Evolutionary conservation across 306 rosid genomes (phyloP).

Genomic region (Rosa rugosa): DNA sequence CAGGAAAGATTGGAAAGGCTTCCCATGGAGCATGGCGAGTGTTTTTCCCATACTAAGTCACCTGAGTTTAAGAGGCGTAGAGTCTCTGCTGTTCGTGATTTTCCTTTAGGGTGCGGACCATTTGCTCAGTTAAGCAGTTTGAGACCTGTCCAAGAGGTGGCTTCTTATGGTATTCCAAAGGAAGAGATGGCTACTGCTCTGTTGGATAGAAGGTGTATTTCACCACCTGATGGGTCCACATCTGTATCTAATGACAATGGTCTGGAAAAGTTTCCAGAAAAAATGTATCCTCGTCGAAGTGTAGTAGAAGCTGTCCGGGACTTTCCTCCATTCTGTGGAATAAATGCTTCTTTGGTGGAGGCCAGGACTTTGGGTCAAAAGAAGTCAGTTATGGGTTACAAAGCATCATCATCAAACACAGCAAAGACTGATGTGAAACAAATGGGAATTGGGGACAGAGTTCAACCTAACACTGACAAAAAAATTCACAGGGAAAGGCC

Average conservation of each 20-base stretch:
- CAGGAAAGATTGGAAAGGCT: slow-evolving; percentile 20
- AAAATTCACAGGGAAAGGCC: slow-evolving; percentile 7
- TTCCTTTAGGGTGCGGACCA: slow-evolving; percentile 74
- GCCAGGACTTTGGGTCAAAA: slow-evolving; percentile 28
- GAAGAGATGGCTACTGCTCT: neutral
- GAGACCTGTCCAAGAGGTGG: neutral
- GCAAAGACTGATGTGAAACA: slow-evolving; percentile 29
- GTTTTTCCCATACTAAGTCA: slow-evolving; percentile 16
- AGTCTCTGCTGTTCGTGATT: slow-evolving; percentile 69
- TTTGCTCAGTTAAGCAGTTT: slow-evolving; percentile 15
- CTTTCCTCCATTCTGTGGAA: slow-evolving; percentile 72
- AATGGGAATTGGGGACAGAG: slow-evolving; percentile 21
- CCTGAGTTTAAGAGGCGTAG: slow-evolving; percentile 44
- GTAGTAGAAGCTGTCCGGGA: slow-evolving; percentile 63
- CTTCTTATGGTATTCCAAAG: neutral
- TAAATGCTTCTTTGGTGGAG: slow-evolving; percentile 39
- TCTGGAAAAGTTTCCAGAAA: slow-evolving; percentile 26
- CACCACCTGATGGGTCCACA: neutral
- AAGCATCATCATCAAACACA: slow-evolving; percentile 23
- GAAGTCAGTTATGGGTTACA: slow-evolving; percentile 27
- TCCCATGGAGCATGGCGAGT: slow-evolving; percentile 40
- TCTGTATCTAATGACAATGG: slow-evolving; percentile 15
- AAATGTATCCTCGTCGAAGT: slow-evolving; percentile 37
- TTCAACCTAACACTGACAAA: slow-evolving; percentile 28
- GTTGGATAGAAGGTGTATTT: neutral